These are phyloP conservation scores for Penicillium vulpinum DNA, from an alignment of 2,329 filamentous ascomycete species.

Conservation along the genomic window DNA sequence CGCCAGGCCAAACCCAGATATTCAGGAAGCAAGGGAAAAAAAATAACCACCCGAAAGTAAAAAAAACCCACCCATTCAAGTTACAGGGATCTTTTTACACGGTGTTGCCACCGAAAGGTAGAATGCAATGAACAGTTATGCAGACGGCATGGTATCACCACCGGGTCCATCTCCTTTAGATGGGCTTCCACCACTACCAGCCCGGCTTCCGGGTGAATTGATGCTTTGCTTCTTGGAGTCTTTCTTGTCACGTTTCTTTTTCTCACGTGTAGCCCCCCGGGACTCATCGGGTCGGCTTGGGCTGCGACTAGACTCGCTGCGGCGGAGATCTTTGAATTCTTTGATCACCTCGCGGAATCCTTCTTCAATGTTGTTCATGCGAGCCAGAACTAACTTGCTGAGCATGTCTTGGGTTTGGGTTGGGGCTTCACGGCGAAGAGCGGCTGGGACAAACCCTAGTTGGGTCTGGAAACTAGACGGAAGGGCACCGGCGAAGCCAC, in stretches of 20 bases:
- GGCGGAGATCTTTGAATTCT: slow-evolving; percentile 67
- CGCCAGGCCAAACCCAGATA: neutral
- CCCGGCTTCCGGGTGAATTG: slow-evolving; percentile 19
- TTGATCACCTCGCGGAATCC: slow-evolving; percentile 83
- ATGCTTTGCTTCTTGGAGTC: slow-evolving; percentile 21
- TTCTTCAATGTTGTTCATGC: slow-evolving; percentile 92
- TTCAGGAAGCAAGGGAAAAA: neutral
- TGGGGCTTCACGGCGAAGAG: slow-evolving; percentile 49
- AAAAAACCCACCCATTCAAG: neutral
- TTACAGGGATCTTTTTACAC: slow-evolving; percentile 2
- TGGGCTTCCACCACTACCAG: slow-evolving; percentile 19
- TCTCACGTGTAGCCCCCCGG: slow-evolving; percentile 24
- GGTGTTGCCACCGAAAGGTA: neutral
- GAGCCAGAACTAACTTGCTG: slow-evolving; percentile 75
- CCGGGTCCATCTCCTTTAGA: neutral
- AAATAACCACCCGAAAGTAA: too few species aligned
- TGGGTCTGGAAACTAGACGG: slow-evolving; percentile 79
- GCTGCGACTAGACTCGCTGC: slow-evolving; percentile 43
- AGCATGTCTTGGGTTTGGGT: slow-evolving; percentile 69
- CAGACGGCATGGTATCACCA: neutral
- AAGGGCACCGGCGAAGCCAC: slow-evolving; percentile 63
- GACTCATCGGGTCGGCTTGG: slow-evolving; percentile 30
- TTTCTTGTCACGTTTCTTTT: slow-evolving; percentile 32
- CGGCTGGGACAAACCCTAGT: slow-evolving; percentile 70
- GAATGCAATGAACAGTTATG: neutral